Percentiles rank a stretch among this genome's conserved stretches.
These are phyloP conservation scores for Diversispora epigaea DNA, from an alignment of 192 early-diverging fungal genomes.

Conservation along the genomic window DNA sequence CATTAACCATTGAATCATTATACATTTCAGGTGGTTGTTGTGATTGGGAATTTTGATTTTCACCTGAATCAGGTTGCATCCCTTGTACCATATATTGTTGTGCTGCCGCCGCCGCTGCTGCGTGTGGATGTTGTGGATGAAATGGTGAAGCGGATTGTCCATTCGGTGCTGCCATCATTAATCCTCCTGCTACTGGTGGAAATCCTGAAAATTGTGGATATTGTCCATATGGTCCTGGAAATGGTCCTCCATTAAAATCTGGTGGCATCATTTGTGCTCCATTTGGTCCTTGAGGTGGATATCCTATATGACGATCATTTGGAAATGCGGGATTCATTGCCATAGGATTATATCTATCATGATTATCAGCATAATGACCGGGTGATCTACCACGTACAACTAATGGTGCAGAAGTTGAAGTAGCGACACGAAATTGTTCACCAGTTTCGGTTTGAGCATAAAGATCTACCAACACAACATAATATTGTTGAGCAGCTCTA, in stretches of 20 bases:
- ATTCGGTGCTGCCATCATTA: conserved; percentile 28
- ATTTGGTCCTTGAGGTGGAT: conserved; percentile 26
- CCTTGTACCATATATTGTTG: conserved; percentile 45
- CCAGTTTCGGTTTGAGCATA: conserved; percentile 70
- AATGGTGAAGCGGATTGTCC: conserved; percentile 20
- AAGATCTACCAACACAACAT: conserved; percentile 78
- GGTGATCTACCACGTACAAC: conserved; percentile 93
- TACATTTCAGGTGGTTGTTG: conserved; percentile 34
- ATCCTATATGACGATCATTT: conserved; percentile 29
- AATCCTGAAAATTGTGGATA: conserved; percentile 26
- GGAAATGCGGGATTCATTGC: conserved; percentile 32
- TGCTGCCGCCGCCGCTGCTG: too few species aligned
- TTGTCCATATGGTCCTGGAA: conserved; percentile 26
- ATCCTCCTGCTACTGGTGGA: conserved; percentile 23
- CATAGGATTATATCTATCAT: conserved; percentile 41
- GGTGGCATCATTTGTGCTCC: conserved; percentile 30
- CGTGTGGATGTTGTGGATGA: conserved; percentile 33
- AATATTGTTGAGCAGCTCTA: conserved; percentile 93
- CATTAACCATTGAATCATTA: conserved; percentile 13
- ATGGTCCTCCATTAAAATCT: conserved; percentile 32
- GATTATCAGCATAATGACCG: conserved; percentile 84
- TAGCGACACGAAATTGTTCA: conserved; percentile 61
- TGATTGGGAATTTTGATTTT: conserved; percentile 32
- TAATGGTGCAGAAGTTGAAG: conserved; percentile 71
- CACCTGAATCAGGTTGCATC: conserved; percentile 39